Percentiles rank a stretch among this genome's conserved stretches.
phyloP scores from a whole-genome alignment of 192 early-diverging fungal genomes.

The Linnemannia zychae region DNA sequence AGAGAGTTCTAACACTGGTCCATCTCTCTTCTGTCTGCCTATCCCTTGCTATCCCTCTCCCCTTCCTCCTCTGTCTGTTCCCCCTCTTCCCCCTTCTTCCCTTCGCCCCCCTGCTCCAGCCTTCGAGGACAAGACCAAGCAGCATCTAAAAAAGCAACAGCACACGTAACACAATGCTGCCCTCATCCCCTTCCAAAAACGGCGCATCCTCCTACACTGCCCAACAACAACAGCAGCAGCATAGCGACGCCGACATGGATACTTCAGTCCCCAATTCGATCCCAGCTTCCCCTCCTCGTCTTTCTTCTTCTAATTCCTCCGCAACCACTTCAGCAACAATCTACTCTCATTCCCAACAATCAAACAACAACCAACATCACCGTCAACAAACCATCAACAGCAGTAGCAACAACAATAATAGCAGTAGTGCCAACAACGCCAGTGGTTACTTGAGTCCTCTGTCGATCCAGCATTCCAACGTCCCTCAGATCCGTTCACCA shows the following conservation, averaged over 20 bases:
- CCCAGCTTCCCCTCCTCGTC: slow-evolving; percentile 3
- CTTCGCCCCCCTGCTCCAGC: background rate
- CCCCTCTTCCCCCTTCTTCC: background rate
- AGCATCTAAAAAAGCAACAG: background rate
- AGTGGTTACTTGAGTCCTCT: slow-evolving; percentile 34
- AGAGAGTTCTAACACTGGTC: slow-evolving; percentile 1
- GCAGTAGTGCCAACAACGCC: slow-evolving; percentile 8
- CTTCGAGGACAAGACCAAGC: background rate
- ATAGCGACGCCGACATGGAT: slow-evolving; percentile 28
- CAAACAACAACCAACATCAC: background rate
- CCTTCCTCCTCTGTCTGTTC: background rate
- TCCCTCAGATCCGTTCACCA: slow-evolving; percentile 48
- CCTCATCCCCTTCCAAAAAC: slow-evolving; percentile 24
- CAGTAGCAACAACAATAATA: slow-evolving; percentile 8
- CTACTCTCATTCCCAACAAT: background rate
- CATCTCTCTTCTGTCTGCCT: background rate
- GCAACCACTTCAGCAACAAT: background rate
- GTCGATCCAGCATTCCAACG: slow-evolving; percentile 19
- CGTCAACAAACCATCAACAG: background rate
- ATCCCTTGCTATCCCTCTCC: background rate
- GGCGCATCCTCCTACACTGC: background rate
- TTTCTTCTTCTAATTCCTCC: background rate
- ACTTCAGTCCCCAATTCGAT: background rate
- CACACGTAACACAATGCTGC: slow-evolving; percentile 21
- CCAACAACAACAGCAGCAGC: slow-evolving; percentile 21